phyloP scores from a whole-genome alignment of 495 filamentous ascomycete species.

The Penicillium bovifimosum region DNA sequence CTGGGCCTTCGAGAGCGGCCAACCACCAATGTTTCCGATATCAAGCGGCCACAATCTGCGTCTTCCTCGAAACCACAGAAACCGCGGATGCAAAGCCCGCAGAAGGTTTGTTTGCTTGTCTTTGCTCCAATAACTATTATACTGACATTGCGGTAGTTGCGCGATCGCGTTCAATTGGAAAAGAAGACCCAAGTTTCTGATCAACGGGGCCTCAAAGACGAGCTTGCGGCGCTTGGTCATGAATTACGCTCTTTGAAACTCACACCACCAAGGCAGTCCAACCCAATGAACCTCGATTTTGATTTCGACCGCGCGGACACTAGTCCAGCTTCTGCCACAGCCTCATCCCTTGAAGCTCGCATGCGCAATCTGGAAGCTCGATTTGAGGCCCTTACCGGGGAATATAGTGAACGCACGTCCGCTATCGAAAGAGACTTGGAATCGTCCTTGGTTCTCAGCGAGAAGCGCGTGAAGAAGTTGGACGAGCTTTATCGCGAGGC shows the following conservation, averaged over 20 bases:
- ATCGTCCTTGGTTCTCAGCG: slow-evolving; percentile 60
- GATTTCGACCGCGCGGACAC: slow-evolving; percentile 1
- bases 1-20: slow-evolving; percentile 50
- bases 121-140: background rate
- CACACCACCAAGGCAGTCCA: slow-evolving; percentile 22
- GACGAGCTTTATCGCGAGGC: slow-evolving; percentile 86
- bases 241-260: slow-evolving; percentile 65
- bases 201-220: slow-evolving; percentile 62
- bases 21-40: slow-evolving; percentile 34
- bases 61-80: slow-evolving; percentile 50
- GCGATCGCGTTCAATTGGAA: slow-evolving; percentile 80
- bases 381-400: slow-evolving; percentile 54
- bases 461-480: slow-evolving; percentile 73
- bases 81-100: slow-evolving; percentile 80
- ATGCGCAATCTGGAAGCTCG: slow-evolving; percentile 60
- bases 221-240: slow-evolving; percentile 75
- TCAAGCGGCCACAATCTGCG: slow-evolving; percentile 29
- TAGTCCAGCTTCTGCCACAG: slow-evolving; percentile 7
- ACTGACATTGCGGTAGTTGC: slow-evolving; percentile 42
- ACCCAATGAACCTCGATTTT: slow-evolving; percentile 8
- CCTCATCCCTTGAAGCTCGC: slow-evolving; percentile 48
- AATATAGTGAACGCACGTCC: slow-evolving; percentile 56
- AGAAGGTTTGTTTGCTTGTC: slow-evolving; percentile 51
- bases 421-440: slow-evolving; percentile 63
- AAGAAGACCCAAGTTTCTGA: slow-evolving; percentile 65